These are phyloP conservation scores for Lipomyces lipofer DNA, from an alignment of 805 yeast species.

Conservation along the genomic window DNA sequence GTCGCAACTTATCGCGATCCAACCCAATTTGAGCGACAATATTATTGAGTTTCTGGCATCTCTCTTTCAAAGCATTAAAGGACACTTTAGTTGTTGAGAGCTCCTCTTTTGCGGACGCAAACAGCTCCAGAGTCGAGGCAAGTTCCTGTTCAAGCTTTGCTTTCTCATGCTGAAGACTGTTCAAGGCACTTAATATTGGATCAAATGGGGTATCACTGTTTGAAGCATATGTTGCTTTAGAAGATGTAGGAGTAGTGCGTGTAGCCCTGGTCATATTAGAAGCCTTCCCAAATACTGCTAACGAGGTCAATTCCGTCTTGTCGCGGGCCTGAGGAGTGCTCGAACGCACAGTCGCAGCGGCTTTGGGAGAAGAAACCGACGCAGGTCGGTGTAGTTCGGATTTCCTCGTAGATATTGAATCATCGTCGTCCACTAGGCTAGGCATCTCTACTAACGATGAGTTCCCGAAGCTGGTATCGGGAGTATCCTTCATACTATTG, in stretches of 20 bases:
- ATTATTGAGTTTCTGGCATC: background rate
- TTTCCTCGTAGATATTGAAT: background rate
- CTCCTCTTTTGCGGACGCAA: slow-evolving; percentile 10
- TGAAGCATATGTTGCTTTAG: background rate
- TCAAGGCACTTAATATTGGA: slow-evolving; percentile 18
- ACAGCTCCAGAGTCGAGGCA: background rate
- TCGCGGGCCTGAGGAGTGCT: background rate
- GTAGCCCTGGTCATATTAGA: background rate
- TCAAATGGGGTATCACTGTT: background rate
- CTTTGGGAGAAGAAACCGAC: background rate
- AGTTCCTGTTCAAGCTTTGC: slow-evolving; percentile 12
- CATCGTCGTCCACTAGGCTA: background rate
- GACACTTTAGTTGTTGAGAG: slow-evolving; percentile 4
- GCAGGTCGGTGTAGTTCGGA: background rate
- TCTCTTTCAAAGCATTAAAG: slow-evolving; percentile 3
- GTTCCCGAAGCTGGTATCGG: background rate
- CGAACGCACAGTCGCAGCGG: background rate
- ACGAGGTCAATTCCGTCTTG: background rate
- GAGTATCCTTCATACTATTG: background rate
- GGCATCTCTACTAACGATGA: background rate
- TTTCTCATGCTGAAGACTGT: slow-evolving; percentile 19
- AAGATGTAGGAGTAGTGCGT: background rate
- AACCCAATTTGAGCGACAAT: slow-evolving; percentile 4
- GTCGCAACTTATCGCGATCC: slow-evolving; percentile 13
- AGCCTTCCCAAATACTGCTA: background rate